Conservation (phyloP, 2,329 filamentous ascomycete species). For the Botryotinia convoluta region DNA sequence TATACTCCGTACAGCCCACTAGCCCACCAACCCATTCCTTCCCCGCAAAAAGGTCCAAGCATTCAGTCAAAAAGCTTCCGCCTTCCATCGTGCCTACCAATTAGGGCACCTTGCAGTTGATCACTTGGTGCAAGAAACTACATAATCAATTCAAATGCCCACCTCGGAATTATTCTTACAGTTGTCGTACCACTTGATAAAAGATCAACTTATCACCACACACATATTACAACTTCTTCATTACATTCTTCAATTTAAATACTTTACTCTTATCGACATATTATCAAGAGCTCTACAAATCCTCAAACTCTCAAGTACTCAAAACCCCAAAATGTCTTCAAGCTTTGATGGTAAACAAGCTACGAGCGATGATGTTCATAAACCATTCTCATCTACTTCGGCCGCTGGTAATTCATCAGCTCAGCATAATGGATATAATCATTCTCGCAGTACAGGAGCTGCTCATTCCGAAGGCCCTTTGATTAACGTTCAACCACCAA, state of each 20-base stretch:
- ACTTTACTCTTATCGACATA: background rate
- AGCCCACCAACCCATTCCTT: background rate
- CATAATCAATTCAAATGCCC: background rate
- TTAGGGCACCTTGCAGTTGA: background rate
- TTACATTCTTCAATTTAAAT: background rate
- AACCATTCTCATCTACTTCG: background rate
- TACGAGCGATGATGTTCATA: background rate
- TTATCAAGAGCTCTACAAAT: background rate
- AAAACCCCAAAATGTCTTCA: constrained; percentile 3
- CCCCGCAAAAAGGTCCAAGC: constrained; percentile 12
- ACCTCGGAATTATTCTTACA: background rate
- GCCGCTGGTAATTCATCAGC: background rate
- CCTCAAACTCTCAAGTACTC: background rate
- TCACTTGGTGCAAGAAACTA: background rate
- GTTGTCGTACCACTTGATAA: background rate
- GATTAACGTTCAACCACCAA: constrained; percentile 75
- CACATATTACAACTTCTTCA: background rate
- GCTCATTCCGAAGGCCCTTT: constrained; percentile 41
- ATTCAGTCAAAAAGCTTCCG: background rate
- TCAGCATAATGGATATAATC: constrained; percentile 24
- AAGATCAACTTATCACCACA: too few species aligned
- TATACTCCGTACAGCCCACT: background rate
- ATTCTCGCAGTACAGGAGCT: constrained; percentile 22
- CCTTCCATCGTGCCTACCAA: background rate
- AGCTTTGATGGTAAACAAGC: constrained; percentile 3